Evolutionary conservation across 2,329 filamentous ascomycete species (phyloP), one percentile per base, ranked within the genome.

Genomic region (Emmonsiellopsis sp.): DNA sequence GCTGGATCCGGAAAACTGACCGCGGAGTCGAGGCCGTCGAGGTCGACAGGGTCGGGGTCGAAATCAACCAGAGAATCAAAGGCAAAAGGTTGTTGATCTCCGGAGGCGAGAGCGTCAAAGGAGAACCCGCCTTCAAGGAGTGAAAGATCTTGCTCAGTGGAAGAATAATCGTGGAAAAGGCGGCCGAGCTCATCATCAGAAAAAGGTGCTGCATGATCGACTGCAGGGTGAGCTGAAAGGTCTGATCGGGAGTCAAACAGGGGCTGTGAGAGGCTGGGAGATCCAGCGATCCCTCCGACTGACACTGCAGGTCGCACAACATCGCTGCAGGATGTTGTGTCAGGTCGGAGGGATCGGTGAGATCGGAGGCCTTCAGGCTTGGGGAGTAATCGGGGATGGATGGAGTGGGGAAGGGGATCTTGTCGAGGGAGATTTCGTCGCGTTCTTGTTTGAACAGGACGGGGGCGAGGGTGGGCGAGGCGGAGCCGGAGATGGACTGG

Each of bases 281-380:
- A 65, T 66, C 64, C 11, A 13, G 9, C 67, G 69, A 73, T 62
- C 62, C 80, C 78, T 76, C 82, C 86, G 87, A 92, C 85, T 83
- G 93, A 97, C 93, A 98, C 93, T 87, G 93, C 93, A 95, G 93
- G 93, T 95, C 93, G 74, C 86, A 97, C 93, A 97, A 96, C 92
- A 96, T 86, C 91, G 82, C 93, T 81, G 93, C 93, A 97, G 93
- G 91, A 95, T 94, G 91, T 96, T 96, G 93, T 96, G 91, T 93
- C 93, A 83, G 77, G 81, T 94, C 88, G 83, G 87, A 80, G 75
- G 85, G 81, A 76, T 75, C 70, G 70, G 72, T 71, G 67, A 72
- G 69, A 68, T 66, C 68, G 60, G 68, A 68, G 61, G 68, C 66
- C 60, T 68, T 67, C 55, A 68, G 61, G 52, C 63, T 71, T 39